Conservation (phyloP, 306 rosid species). For the Psophocarpus tetragonolobus region DNA sequence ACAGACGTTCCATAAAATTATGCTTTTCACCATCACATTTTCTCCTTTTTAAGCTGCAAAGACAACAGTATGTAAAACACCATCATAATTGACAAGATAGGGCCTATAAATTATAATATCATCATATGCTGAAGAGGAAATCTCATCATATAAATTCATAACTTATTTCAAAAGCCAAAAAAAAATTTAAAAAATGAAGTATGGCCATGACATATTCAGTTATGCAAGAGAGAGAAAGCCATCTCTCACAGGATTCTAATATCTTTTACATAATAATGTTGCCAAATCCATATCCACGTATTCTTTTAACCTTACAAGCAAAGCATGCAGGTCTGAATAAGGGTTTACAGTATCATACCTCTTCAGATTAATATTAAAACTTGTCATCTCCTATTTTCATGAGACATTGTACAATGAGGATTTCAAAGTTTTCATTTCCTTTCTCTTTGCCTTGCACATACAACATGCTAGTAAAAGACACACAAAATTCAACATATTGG, state of each 20-base stretch:
- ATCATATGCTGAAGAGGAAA: neutral
- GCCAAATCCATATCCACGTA: constrained; percentile 4
- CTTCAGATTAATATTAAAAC: neutral
- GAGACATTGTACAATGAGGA: neutral
- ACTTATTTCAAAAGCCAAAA: neutral
- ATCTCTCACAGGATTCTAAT: neutral
- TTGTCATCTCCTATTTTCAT: neutral
- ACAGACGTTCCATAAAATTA: constrained; percentile 78
- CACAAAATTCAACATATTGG: neutral
- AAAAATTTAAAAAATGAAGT: neutral
- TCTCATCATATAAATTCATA: constrained; percentile 14
- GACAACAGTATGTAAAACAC: constrained; percentile 28
- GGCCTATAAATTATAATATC: neutral
- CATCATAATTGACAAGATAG: constrained; percentile 4
- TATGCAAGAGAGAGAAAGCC: constrained; percentile 19
- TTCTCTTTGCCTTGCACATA: neutral
- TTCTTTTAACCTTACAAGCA: neutral
- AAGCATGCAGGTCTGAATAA: neutral
- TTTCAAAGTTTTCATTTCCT: neutral
- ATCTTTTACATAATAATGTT: neutral
- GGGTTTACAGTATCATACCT: neutral
- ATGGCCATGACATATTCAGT: neutral
- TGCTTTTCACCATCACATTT: constrained; percentile 59
- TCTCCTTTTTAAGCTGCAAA: constrained; percentile 75
- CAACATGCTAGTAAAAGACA: neutral